A percentile compares a stretch with the other conserved stretches of the same genome.
phyloP scores from a whole-genome alignment of 1,284 basidiomycete genomes.

The Porphyrellus sp. region DNA sequence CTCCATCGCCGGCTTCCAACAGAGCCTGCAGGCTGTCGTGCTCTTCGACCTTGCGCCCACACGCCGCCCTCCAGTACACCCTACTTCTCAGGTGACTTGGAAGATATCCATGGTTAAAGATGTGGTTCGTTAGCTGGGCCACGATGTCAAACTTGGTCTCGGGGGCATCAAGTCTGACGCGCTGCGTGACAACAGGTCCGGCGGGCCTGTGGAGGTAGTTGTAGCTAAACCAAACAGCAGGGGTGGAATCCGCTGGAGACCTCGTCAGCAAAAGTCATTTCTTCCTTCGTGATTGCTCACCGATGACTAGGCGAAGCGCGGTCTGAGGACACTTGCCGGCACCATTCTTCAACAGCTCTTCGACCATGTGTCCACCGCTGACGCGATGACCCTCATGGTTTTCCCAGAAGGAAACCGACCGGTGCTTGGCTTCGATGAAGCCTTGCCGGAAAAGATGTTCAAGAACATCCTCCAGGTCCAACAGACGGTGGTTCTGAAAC shows the following conservation, averaged over 20 bases:
- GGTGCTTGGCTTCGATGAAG: constrained; percentile 43
- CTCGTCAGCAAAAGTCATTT: background rate
- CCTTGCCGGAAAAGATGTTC: constrained; percentile 48
- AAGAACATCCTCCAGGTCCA: constrained; percentile 47
- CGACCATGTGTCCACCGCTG: constrained; percentile 35
- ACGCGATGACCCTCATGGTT: constrained; percentile 38
- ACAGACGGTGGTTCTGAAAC: constrained; percentile 37
- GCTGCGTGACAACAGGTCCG: constrained; percentile 38
- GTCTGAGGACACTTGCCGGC: constrained; percentile 40
- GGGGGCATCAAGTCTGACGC: constrained; percentile 37
- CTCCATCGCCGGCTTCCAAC: constrained; percentile 36
- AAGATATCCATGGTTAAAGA: too few species aligned
- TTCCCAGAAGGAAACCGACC: constrained; percentile 45
- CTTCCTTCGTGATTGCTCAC: constrained; percentile 26
- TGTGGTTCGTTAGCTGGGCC: constrained; percentile 43
- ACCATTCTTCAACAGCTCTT: constrained; percentile 41
- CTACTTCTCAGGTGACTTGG: constrained; percentile 34
- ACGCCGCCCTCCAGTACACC: constrained; percentile 42
- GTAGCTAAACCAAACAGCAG: constrained; percentile 45
- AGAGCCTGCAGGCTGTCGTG: constrained; percentile 35
- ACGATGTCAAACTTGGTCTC: constrained; percentile 36
- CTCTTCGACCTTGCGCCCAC: constrained; percentile 44
- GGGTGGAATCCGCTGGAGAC: constrained; percentile 38
- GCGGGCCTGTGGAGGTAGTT: constrained; percentile 35
- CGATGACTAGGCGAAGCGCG: constrained; percentile 44